Base-by-base conservation (phyloP, 2,329 filamentous ascomycete species). In the Cryphonectria parasitica region DNA sequence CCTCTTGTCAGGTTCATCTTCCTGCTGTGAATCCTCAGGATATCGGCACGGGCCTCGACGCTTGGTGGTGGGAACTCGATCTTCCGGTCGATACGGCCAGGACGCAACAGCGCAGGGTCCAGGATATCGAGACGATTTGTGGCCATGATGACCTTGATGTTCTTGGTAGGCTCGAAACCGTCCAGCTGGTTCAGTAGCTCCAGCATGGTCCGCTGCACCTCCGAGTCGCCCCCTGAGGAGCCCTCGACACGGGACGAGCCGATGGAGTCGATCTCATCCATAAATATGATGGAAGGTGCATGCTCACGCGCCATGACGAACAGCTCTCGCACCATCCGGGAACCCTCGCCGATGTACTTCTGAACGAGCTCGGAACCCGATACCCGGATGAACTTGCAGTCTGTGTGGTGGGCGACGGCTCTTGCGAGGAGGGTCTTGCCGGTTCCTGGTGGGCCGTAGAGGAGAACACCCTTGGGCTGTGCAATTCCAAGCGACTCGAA, bases 81-180 rank as follows among this genome's bases (percentile, higher is more conserved):
- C 87, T 98, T 98, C 78, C 96, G 89, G 86, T 99, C 96, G 81
- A 99, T 98, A 78, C 96, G 93, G 67, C 96, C 96, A n/a, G 96
- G 96, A 77, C 96, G 91, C 75, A 99, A 87, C 61, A 99, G 88
- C 1, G 96, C 96, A 2, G 96, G 96, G 80, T 99, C 96, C 63
- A 99, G 89, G 74, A 99, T 98, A 78, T 99, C 96, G 74, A 99
- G 89, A 80, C 96, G 93, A 83, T 99, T 99, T 64, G 96, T 99
- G 68, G 96, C 96, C 95, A 99, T 99, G 84, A 99, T 97, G 81
- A 99, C 94, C 83, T 99, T 99, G 90, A 99, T 99, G 84, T 98
- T 98, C 87, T 99, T 99, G 63, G 95, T 98, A 7, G 96, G 96
- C 83, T 98, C 96, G 82, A 99, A 99, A 66, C 96, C 96, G 80